Evolutionary conservation across 495 filamentous ascomycete genomes (phyloP), one percentile per base, ranked within the genome.

Genomic region (Lophium mytilinum): DNA sequence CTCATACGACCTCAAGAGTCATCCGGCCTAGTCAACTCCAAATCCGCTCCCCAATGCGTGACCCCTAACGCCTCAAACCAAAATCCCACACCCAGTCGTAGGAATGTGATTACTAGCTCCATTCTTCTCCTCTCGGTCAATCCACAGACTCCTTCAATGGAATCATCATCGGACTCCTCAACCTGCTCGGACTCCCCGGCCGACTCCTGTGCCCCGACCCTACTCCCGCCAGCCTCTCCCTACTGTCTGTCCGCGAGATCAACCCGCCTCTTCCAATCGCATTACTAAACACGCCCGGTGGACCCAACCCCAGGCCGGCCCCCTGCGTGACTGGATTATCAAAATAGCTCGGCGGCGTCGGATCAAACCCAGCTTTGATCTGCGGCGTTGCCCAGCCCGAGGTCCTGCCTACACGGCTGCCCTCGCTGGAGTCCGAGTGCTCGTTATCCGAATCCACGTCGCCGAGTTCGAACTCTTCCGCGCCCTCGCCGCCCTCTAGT

Each of bases 181-280:
- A 63, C 66, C 85, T 73, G 24, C 76, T 80, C 19, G 86, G 86
- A 67, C 83, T 87, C 0, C 76, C 80, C 24, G 82, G 72, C 48
- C 86, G 73, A 69, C 82, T 85, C 60, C 80, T 76, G 43, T 76
- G 70, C 10, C 78, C 78, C 4, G 76, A 74, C 7, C 73, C 73
- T 4, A 58, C 63, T 50, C 73, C 73, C 8, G 60, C 63, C 51
- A 86, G 68, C 57, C 88, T 79, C 66, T 95, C 91, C 50, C 87
- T 76, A 66, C 88, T 93, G 66, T 93, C 90, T 1, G 86, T 88
- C 60, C 89, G 75, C 3, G 87, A 80, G 35, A 87, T 86, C 57
- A 94, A 68, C 35, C 89, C 89, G 42, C 79, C 83, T 50, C 88
- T 76, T 57, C 89, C 85, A 63, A 92, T 83, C 0, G 81, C 76